Base-by-base conservation (phyloP, 1,284 basidiomycete genomes). In the Heliocybe sulcata region DNA sequence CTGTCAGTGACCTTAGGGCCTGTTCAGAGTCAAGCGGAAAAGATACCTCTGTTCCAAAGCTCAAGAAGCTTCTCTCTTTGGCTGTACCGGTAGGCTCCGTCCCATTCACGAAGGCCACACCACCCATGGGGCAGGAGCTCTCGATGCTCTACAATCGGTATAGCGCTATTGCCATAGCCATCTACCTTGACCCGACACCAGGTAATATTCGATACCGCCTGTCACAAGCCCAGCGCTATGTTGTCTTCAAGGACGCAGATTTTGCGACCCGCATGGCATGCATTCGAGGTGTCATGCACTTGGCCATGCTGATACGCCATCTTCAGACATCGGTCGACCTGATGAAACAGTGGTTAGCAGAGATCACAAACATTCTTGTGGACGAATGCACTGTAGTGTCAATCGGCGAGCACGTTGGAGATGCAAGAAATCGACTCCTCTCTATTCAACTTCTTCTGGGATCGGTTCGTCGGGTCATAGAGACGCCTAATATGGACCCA, bases 141-240 rank as follows among this genome's bases (percentile, higher is more conserved):
- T 90, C 92, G 0, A 86, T 87, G 75, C 76, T 98, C 11, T 86
- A 90, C 69, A 98, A 98, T 68, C 86, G 95, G 25, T 87, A 93
- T 64, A 83, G 82, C 45, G 83, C 89, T 14, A 77, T 92, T 60
- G 82, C 90, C 19, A 77, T 92, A n/a, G 85, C 84, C 4, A 79
- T 92, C 51, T 81, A 87, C 61, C 79, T 96, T 35, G 84, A 89
- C 50, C 82, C 86, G 0, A 72, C 75, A 0, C 65, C 73, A 2
- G 60, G 74, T 0, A 75, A 80, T 19, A 74, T 83, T 55, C 71
- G 75, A 3, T 74, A 77, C 51, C 79, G 83, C 12, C 66, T 92
- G 26, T 67, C 73, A 10, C 82, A 82, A 56, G 86, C 86, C 11
- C 82, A 78, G 33, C 76, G 76, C 27, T 91, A 87, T 55, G 76